Evolutionary conservation across 768 basidiomycete species (phyloP).

Genomic region (Clathrus columnatus): DNA sequence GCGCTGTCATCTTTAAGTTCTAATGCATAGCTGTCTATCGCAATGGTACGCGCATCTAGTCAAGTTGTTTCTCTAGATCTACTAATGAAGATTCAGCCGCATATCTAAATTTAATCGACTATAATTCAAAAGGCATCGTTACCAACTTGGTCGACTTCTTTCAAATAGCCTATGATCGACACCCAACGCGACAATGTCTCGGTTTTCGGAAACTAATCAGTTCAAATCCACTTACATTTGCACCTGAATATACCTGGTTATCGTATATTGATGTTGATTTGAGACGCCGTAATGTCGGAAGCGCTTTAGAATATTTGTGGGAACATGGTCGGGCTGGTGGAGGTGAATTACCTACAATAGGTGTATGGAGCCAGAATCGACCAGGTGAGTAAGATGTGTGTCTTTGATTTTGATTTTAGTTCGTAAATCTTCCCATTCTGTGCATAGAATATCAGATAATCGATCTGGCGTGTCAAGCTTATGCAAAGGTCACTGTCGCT

Average conservation of each 20-base stretch:
- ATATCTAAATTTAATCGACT: background rate
- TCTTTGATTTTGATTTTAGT: background rate
- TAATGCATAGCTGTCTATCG: constrained; percentile 56
- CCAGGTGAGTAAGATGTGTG: constrained; percentile 50
- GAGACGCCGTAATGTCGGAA: constrained; percentile 65
- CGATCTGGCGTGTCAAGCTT: constrained; percentile 73
- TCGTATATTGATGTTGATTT: constrained; percentile 65
- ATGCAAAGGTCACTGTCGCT: constrained; percentile 75
- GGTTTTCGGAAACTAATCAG: constrained; percentile 63
- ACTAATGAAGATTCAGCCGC: too few species aligned
- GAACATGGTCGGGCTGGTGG: constrained; percentile 49
- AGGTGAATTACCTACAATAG: constrained; percentile 63
- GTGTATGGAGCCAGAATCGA: constrained; percentile 75
- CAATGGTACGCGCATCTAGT: too few species aligned
- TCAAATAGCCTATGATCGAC: constrained; percentile 43
- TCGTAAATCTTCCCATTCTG: background rate
- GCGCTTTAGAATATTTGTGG: constrained; percentile 61
- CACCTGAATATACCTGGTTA: constrained; percentile 61
- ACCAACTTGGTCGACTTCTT: constrained; percentile 57
- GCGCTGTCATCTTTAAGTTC: too few species aligned
- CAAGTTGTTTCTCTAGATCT: too few species aligned
- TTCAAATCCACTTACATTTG: constrained; percentile 57
- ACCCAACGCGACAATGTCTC: constrained; percentile 45
- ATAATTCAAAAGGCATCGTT: background rate
- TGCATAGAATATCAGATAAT: constrained; percentile 86